These are phyloP conservation scores for Cadophora sp. DNA, from an alignment of 2,329 filamentous ascomycete genomes.

Conservation along the genomic window DNA sequence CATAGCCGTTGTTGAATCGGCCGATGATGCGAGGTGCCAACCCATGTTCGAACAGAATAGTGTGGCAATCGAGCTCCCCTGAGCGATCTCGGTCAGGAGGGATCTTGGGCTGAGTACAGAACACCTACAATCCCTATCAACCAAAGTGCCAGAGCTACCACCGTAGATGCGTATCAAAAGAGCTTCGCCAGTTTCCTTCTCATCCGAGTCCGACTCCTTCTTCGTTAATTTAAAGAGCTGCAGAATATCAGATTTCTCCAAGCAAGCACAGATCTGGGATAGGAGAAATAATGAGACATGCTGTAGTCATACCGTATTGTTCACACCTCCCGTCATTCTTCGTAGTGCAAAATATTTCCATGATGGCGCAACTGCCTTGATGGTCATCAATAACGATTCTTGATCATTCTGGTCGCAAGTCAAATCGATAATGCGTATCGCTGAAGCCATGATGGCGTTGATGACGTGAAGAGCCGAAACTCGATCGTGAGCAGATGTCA, in stretches of 20 bases:
- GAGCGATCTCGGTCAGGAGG: not conserved
- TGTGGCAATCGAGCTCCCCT: conserved; percentile 11
- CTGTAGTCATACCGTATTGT: conserved; percentile 1
- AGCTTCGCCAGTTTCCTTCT: not conserved
- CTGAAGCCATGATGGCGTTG: conserved; percentile 1
- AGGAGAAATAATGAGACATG: not conserved
- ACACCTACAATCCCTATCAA: conserved; percentile 9
- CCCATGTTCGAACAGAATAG: not conserved
- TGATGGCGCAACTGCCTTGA: not conserved
- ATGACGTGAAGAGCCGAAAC: not conserved
- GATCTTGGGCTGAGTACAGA: not conserved
- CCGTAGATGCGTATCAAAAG: conserved; percentile 7
- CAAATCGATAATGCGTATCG: not conserved
- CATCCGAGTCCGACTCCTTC: not conserved
- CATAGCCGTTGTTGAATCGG: conserved; percentile 11
- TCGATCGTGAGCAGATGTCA: not conserved
- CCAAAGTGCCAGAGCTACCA: not conserved
- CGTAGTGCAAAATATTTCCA: not conserved
- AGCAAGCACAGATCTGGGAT: not conserved
- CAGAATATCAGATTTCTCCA: not conserved
- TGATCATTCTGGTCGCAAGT: not conserved
- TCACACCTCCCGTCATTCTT: conserved; percentile 11
- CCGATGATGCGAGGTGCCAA: conserved; percentile 9
- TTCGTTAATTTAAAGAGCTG: conserved; percentile 6
- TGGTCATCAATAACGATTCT: not conserved